Conservation (phyloP, 2,329 filamentous ascomycete genomes). For the Aspergillus aculeatus region DNA sequence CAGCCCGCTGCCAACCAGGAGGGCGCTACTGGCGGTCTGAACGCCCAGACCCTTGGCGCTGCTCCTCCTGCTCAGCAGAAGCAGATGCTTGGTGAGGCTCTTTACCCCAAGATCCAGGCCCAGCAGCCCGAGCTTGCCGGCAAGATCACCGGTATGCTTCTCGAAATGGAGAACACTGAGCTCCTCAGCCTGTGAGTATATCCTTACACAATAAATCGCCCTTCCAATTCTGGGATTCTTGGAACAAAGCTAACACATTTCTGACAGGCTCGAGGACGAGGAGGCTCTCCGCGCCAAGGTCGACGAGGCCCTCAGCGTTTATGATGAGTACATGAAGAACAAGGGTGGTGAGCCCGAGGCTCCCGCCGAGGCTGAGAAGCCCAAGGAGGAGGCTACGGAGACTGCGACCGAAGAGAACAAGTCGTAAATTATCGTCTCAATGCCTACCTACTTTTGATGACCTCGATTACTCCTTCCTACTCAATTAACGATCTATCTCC, state of each 20-base stretch:
- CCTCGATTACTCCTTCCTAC: slow-evolving; percentile 23
- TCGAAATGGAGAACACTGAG: slow-evolving; percentile 98
- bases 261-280: slow-evolving; percentile 78
- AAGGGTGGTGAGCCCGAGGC: slow-evolving; percentile 54
- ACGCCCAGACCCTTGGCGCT: slow-evolving; percentile 51
- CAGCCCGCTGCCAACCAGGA: slow-evolving; percentile 36
- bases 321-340: slow-evolving; percentile 97
- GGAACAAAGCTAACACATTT: slow-evolving; percentile 10
- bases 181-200: slow-evolving; percentile 86
- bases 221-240: too few relatives aligned
- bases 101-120: slow-evolving; percentile 97
- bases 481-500: slow-evolving; percentile 27
- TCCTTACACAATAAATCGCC: background rate
- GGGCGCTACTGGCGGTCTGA: slow-evolving; percentile 44
- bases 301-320: slow-evolving; percentile 93
- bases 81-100: slow-evolving; percentile 95
- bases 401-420: slow-evolving; percentile 41
- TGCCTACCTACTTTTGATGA: slow-evolving; percentile 37
- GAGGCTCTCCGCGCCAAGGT: slow-evolving; percentile 89
- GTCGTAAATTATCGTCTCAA: slow-evolving; percentile 33
- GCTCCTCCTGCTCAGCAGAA: slow-evolving; percentile 78
- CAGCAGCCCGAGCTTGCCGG: slow-evolving; percentile 94
- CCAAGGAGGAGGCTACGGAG: slow-evolving; percentile 46
- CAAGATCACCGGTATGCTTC: slow-evolving; percentile 99
- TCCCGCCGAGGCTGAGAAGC: slow-evolving; percentile 45